phyloP scores from a whole-genome alignment of 805 yeast species.

The Hanseniaspora occidentalis region DNA sequence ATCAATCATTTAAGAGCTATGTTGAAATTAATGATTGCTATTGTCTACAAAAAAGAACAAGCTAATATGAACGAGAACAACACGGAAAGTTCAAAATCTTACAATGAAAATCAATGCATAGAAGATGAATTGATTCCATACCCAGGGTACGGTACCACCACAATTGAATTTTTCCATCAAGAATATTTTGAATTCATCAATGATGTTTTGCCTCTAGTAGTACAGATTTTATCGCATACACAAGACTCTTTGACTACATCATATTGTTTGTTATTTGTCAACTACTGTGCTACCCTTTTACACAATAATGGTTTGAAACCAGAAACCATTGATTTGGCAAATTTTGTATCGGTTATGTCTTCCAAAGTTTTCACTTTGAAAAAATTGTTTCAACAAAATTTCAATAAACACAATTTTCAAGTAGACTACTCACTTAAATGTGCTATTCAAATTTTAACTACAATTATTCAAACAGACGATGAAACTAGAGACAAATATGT shows the following conservation, averaged over 20 bases:
- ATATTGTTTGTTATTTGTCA: not conserved
- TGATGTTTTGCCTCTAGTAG: not conserved
- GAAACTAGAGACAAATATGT: not conserved
- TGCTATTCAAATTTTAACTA: not conserved
- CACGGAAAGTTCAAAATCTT: not conserved
- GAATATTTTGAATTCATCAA: not conserved
- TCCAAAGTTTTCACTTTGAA: not conserved
- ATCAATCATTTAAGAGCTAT: constrained; percentile 29
- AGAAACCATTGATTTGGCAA: not conserved
- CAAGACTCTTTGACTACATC: not conserved
- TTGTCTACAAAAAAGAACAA: not conserved
- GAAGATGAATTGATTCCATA: not conserved
- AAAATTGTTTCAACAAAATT: not conserved
- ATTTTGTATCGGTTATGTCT: not conserved
- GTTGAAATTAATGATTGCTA: not conserved
- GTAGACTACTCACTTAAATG: constrained; percentile 25
- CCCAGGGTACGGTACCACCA: not conserved
- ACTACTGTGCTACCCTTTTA: not conserved
- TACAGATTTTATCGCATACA: not conserved
- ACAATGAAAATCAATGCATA: not conserved
- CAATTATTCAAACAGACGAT: not conserved
- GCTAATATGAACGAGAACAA: not conserved
- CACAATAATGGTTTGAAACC: not conserved
- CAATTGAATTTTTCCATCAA: not conserved
- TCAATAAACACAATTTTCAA: constrained; percentile 20